Base-by-base conservation (phyloP, 305 asterid species). In the Solanum hybrid region DNA sequence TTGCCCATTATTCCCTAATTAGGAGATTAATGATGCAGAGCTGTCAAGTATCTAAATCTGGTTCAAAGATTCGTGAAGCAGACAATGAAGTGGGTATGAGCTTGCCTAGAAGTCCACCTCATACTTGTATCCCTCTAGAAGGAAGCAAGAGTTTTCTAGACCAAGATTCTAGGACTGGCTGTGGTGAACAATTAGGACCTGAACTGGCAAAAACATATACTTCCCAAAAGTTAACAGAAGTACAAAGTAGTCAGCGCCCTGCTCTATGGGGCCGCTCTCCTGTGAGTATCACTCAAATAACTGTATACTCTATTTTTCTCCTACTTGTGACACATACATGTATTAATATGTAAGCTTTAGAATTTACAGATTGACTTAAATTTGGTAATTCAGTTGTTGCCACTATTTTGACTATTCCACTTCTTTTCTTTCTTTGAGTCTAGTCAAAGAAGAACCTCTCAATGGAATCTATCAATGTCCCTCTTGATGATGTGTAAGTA, bases 401-500 rank as follows among this genome's bases (percentile, higher is more conserved):
- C 22, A 24, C 18, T 34, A 61, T 57, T 7, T n/a, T 39, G 5
- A 64, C 16, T 86, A 29, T 28, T 86, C 61, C 20, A 64, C 14
- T 8, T 11, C 46, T 39, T 39, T 37, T 37, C 42, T 37, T 37
- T 37, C 42, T 90, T 78, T 89, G 89, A 75, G 61, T 83, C 78
- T 83, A 92, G 94, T 93, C 78, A 82, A 89, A 85, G 91, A 96
- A 95, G 96, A 96, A 96, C 91, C 96, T 94, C 35, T 95, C 98
- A 9, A 93, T 92, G 98, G 99, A 97, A 89, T 95, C 98, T 83
- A 92, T 95, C 71, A 96, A 95, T 86, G 89, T 94, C 92, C 92
- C 94, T 39, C 36, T 31, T 88, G 98, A 96, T 26, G 97, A 95
- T 14, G 98, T 93, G 99, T 97, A 95, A 96, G 99, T 95, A 90